A percentile compares a stretch with the other conserved stretches of the same genome.
These are phyloP conservation scores for Apiotrichum laibachii DNA, from an alignment of 1,284 basidiomycete species.

Conservation along the genomic window DNA sequence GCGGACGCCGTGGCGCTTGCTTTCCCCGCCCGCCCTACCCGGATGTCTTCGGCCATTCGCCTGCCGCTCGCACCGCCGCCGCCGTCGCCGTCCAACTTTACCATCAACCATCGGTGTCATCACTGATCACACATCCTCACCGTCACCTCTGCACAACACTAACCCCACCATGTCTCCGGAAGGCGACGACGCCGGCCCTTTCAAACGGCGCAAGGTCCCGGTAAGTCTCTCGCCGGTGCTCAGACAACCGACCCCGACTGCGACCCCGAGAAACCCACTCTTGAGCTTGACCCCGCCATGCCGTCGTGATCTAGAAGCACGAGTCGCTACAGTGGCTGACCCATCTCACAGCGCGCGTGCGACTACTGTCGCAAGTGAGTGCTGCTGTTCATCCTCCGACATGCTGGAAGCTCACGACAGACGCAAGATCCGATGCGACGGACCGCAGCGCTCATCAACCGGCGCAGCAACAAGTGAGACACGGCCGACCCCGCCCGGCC, in stretches of 20 bases:
- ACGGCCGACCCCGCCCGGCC: too few relatives aligned
- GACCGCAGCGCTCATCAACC: conserved; percentile 38
- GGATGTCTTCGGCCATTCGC: too few relatives aligned
- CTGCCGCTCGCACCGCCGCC: too few relatives aligned
- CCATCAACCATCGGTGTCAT: too few relatives aligned
- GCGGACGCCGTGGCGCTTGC: too few relatives aligned
- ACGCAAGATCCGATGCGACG: conserved; percentile 47
- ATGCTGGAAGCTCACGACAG: not conserved
- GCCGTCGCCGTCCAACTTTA: too few relatives aligned
- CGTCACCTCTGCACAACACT: not conserved
- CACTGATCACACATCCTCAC: too few relatives aligned
- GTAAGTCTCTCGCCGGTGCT: not conserved
- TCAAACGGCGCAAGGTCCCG: not conserved
- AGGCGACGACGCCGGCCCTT: not conserved
- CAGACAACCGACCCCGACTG: not conserved
- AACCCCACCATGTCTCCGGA: not conserved
- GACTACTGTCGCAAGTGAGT: conserved; percentile 40
- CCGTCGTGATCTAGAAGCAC: too few relatives aligned
- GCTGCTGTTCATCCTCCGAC: not conserved
- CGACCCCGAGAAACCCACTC: not conserved
- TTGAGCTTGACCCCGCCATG: too few relatives aligned
- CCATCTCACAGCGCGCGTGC: conserved; percentile 39
- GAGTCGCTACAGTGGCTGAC: not conserved
- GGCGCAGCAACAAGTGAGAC: not conserved
- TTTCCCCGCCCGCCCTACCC: too few relatives aligned